Conservation (phyloP, 2,329 filamentous ascomycete species). For the Uncinocarpus reesii region DNA sequence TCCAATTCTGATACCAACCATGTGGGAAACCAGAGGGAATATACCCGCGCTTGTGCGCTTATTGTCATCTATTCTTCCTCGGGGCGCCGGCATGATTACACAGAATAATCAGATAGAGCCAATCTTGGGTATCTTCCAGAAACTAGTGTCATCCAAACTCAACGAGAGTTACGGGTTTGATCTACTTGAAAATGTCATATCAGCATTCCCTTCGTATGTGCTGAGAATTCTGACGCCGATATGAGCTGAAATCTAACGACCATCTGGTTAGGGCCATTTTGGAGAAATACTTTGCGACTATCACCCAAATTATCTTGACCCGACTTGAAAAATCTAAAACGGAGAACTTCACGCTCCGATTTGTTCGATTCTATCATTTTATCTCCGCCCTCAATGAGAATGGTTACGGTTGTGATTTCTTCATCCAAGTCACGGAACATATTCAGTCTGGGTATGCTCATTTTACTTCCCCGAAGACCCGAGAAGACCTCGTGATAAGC, state of each 20-base stretch:
- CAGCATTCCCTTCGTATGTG: constrained; percentile 60
- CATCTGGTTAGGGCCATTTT: constrained; percentile 46
- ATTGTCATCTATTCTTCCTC: constrained; percentile 71
- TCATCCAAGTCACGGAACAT: constrained; percentile 71
- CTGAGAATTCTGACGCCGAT: not conserved
- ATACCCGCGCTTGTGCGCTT: constrained; percentile 82
- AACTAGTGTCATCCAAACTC: constrained; percentile 67
- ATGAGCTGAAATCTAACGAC: not conserved
- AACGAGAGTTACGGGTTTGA: constrained; percentile 85
- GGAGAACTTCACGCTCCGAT: constrained; percentile 74
- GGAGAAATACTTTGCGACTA: constrained; percentile 65
- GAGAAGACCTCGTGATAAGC: not conserved
- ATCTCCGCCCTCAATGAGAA: constrained; percentile 67
- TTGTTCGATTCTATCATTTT: constrained; percentile 90
- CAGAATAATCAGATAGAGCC: constrained; percentile 73
- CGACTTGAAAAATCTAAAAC: constrained; percentile 61
- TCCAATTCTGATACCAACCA: constrained; percentile 65
- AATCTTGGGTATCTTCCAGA: constrained; percentile 92
- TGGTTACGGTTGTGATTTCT: constrained; percentile 85
- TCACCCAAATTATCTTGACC: constrained; percentile 72
- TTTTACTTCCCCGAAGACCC: not conserved
- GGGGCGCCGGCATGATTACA: constrained; percentile 61
- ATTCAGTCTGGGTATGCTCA: constrained; percentile 56
- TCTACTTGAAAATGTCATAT: constrained; percentile 69
- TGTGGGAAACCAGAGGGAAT: constrained; percentile 90